Evolutionary conservation across 140 eudicot species (phyloP).

Genomic region (Flaveria floridana): DNA sequence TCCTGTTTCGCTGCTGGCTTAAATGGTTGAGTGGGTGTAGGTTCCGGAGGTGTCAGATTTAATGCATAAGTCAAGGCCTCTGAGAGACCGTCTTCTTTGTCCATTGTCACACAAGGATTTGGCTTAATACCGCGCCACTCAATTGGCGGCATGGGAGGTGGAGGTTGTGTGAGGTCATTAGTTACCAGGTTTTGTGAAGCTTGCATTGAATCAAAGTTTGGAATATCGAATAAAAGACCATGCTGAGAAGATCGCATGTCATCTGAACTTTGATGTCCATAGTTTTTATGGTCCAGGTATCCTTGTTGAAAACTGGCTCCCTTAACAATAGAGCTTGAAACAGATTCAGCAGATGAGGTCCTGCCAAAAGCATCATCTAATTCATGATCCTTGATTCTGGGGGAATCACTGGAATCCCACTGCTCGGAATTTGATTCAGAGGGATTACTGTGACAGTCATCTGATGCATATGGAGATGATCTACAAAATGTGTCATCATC

Average conservation of each 20-base stretch:
- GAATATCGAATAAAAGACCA: slow-evolving; percentile 53
- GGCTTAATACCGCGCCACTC: slow-evolving; percentile 68
- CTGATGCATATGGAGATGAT: slow-evolving; percentile 73
- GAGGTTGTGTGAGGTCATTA: slow-evolving; percentile 43
- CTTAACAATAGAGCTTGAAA: slow-evolving; percentile 51
- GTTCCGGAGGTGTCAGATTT: slow-evolving; percentile 37
- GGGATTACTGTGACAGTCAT: slow-evolving; percentile 54
- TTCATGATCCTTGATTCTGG: slow-evolving; percentile 48
- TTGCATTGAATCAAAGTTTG: slow-evolving; percentile 48
- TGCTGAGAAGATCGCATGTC: slow-evolving; percentile 36
- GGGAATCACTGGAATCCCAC: slow-evolving; percentile 72
- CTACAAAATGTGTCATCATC: slow-evolving; percentile 81
- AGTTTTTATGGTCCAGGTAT: slow-evolving; percentile 19
- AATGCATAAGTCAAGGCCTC: slow-evolving; percentile 40
- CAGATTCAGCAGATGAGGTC: slow-evolving; percentile 62
- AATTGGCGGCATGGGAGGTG: slow-evolving; percentile 79
- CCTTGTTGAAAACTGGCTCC: slow-evolving; percentile 40
- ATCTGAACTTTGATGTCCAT: slow-evolving; percentile 34
- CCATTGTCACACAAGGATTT: slow-evolving; percentile 36
- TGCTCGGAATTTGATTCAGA: slow-evolving; percentile 79
- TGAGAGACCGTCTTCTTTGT: slow-evolving; percentile 34
- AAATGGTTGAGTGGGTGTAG: slow-evolving; percentile 47
- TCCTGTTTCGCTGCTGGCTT: slow-evolving; percentile 43
- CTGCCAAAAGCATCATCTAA: slow-evolving; percentile 59
- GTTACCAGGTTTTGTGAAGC: slow-evolving; percentile 38